phyloP scores from a whole-genome alignment of 2,329 filamentous ascomycete species.

The Penicillium occitanis region DNA sequence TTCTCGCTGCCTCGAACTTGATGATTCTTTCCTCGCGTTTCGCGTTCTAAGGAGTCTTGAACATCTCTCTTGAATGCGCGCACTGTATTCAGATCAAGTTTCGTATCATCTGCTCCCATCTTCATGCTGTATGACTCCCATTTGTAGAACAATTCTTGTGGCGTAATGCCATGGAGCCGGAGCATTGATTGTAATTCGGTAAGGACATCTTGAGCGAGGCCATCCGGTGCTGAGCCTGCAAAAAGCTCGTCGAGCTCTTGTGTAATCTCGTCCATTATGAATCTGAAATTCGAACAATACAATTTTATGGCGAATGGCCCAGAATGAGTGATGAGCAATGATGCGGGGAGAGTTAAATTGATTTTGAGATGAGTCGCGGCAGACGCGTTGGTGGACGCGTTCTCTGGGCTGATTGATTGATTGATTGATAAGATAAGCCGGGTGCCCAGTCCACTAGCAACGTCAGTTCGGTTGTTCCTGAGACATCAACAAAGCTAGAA shows the following conservation, averaged over 20 bases:
- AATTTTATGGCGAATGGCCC: neutral
- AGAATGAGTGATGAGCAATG: neutral
- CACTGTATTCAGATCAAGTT: constrained; percentile 67
- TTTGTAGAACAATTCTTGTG: constrained; percentile 93
- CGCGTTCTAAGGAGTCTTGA: constrained; percentile 78
- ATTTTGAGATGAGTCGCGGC: constrained; percentile 13
- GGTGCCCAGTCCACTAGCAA: neutral
- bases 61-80: constrained; percentile 82
- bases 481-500: constrained; percentile 1
- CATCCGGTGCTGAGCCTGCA: constrained; percentile 52
- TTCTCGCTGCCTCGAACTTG: constrained; percentile 65
- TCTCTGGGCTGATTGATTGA: neutral
- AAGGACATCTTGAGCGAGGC: constrained; percentile 74
- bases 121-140: constrained; percentile 98
- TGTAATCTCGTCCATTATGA: constrained; percentile 50
- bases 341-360: constrained; percentile 16
- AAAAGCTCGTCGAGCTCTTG: constrained; percentile 62
- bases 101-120: constrained; percentile 78
- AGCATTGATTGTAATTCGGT: constrained; percentile 82
- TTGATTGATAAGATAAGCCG: constrained; percentile 16
- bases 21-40: constrained; percentile 62
- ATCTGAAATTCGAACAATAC: too few species aligned
- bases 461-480: constrained; percentile 1
- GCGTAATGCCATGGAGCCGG: constrained; percentile 74
- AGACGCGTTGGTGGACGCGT: constrained; percentile 18